Percentiles rank a stretch among this genome's conserved stretches.
Conservation (phyloP, 306 rosid genomes). For the Ceratonia siliqua region DNA sequence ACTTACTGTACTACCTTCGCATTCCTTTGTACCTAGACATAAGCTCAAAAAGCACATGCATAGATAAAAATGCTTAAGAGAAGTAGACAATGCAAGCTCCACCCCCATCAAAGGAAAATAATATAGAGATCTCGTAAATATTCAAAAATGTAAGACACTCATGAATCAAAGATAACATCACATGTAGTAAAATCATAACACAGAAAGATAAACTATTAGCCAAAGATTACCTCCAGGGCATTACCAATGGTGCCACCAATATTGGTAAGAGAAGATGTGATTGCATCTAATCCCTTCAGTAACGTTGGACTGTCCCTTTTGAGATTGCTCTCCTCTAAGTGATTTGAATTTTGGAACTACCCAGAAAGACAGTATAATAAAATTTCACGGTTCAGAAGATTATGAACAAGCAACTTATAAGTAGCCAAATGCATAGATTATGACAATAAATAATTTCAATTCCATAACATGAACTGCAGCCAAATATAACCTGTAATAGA, state of each 20-base stretch:
- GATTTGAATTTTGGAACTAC: constrained; percentile 53
- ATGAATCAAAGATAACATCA: background rate
- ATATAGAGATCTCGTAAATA: constrained; percentile 5
- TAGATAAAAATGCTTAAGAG: background rate
- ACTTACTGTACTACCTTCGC: background rate
- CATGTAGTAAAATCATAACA: background rate
- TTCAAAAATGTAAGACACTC: constrained; percentile 6
- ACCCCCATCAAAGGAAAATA: background rate
- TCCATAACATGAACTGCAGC: background rate
- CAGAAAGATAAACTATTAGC: constrained; percentile 1
- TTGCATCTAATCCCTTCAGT: constrained; percentile 71
- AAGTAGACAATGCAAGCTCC: constrained; percentile 1
- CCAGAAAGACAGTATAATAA: constrained; percentile 31
- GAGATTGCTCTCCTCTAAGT: constrained; percentile 51
- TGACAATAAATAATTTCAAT: background rate
- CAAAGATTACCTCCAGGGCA: constrained; percentile 78
- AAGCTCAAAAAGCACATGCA: constrained; percentile 16
- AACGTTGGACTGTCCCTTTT: constrained; percentile 60
- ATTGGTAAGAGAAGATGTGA: constrained; percentile 81
- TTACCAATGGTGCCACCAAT: constrained; percentile 88
- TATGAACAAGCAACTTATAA: constrained; percentile 1
- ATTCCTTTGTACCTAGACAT: background rate
- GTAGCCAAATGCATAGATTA: constrained; percentile 26
- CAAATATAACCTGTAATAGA: background rate
- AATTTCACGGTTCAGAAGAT: constrained; percentile 10